These are phyloP conservation scores for Rugosomyces carneus DNA, from an alignment of 1,284 basidiomycete genomes.

Conservation along the genomic window DNA sequence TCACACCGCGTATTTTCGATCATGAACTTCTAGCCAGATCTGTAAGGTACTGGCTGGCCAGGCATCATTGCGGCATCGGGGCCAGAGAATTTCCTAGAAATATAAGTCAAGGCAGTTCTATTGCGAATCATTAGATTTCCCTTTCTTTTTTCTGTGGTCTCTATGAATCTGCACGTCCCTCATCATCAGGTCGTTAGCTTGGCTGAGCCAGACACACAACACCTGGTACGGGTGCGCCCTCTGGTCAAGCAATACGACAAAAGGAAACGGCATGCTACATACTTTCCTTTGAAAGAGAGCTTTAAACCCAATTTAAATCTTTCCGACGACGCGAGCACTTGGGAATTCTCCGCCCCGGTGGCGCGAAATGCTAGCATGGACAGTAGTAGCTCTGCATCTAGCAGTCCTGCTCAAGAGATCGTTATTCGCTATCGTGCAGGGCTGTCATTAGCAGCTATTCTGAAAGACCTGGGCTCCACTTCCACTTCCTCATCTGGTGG, in stretches of 20 bases:
- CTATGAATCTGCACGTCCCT: slow-evolving; percentile 12
- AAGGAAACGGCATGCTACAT: slow-evolving; percentile 27
- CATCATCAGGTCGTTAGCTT: slow-evolving; percentile 7
- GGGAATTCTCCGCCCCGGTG: slow-evolving; percentile 29
- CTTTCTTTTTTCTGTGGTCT: neutral
- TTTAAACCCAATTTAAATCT: slow-evolving; percentile 19
- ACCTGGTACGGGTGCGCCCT: slow-evolving; percentile 5
- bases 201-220: neutral
- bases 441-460: neutral
- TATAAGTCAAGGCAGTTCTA: neutral
- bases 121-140: neutral
- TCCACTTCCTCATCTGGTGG: slow-evolving; percentile 9
- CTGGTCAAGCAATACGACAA: slow-evolving; percentile 8
- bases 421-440: slow-evolving; percentile 29
- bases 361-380: slow-evolving; percentile 22
- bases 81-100: neutral
- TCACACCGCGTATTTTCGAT: slow-evolving; percentile 1
- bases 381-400: slow-evolving; percentile 17
- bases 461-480: slow-evolving; percentile 14
- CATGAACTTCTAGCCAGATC: neutral
- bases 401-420: slow-evolving; percentile 36
- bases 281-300: slow-evolving; percentile 24
- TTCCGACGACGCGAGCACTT: slow-evolving; percentile 25
- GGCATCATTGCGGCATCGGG: neutral
- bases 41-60: neutral